Evolutionary conservation across 73 alveolate genomes (phyloP).

Genomic region (Tetrahymena borealis): DNA sequence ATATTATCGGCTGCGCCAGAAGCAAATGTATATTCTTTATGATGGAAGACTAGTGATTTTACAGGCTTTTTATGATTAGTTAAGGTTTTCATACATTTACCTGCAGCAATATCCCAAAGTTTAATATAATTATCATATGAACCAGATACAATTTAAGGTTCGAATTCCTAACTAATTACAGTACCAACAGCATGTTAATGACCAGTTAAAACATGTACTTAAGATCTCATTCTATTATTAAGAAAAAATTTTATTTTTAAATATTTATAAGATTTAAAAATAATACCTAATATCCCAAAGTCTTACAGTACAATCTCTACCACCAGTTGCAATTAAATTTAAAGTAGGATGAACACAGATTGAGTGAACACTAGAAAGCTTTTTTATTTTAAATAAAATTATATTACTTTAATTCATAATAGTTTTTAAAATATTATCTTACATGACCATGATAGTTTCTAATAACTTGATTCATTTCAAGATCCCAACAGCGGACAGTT

Average conservation of each 20-base stretch:
- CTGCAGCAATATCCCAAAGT: constrained; percentile 86
- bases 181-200: constrained; percentile 91
- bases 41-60: constrained; percentile 87
- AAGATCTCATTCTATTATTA: constrained; percentile 67
- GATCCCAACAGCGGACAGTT: constrained; percentile 95
- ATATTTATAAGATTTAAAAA: background rate
- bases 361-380: constrained; percentile 76
- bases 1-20: constrained; percentile 96
- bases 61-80: constrained; percentile 98
- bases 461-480: constrained; percentile 95
- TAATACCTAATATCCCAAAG: constrained; percentile 96
- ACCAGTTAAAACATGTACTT: constrained; percentile 89
- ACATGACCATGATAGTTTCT: constrained; percentile 98
- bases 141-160: constrained; percentile 88
- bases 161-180: constrained; percentile 82
- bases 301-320: constrained; percentile 91
- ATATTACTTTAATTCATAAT: background rate
- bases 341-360: constrained; percentile 95
- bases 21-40: constrained; percentile 90
- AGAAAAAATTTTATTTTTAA: background rate
- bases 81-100: constrained; percentile 83
- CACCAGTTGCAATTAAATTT: constrained; percentile 92
- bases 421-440: constrained; percentile 24
- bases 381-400: background rate
- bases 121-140: constrained; percentile 75